These are phyloP conservation scores for Gillenia trifoliata DNA, from an alignment of 306 rosid genomes.

Conservation along the genomic window DNA sequence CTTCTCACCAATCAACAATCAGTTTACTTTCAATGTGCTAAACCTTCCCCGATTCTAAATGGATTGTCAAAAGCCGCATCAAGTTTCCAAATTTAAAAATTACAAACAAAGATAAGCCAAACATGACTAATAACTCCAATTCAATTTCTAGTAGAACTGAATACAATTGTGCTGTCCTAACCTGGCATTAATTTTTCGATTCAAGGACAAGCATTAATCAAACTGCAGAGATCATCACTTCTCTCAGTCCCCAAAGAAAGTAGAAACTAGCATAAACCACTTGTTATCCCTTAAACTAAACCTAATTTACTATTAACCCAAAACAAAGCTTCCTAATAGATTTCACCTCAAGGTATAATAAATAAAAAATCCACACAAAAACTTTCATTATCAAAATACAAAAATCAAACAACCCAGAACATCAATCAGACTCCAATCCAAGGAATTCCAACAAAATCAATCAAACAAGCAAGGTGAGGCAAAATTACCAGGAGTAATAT, in stretches of 20 bases:
- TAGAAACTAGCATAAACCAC: neutral
- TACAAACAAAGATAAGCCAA: too few relatives aligned
- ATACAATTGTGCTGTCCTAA: too few relatives aligned
- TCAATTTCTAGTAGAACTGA: neutral
- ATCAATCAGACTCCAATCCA: constrained; percentile 1
- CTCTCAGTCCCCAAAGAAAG: neutral
- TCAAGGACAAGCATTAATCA: neutral
- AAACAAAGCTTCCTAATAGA: neutral
- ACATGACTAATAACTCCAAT: neutral
- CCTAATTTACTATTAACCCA: constrained; percentile 7
- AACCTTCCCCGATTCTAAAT: neutral
- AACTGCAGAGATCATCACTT: neutral
- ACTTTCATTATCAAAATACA: neutral
- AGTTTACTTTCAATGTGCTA: neutral
- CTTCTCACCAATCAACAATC: neutral
- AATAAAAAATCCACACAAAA: neutral
- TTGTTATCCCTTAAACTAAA: neutral
- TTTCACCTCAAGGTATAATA: constrained; percentile 1
- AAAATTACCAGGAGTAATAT: constrained; percentile 77
- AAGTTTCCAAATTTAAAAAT: neutral
- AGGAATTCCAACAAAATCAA: neutral
- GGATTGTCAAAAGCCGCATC: neutral
- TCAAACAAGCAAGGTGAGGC: neutral
- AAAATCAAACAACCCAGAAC: neutral
- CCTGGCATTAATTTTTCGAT: neutral